These are phyloP conservation scores for Saturnispora silvae DNA, from an alignment of 805 yeast species.

Conservation along the genomic window DNA sequence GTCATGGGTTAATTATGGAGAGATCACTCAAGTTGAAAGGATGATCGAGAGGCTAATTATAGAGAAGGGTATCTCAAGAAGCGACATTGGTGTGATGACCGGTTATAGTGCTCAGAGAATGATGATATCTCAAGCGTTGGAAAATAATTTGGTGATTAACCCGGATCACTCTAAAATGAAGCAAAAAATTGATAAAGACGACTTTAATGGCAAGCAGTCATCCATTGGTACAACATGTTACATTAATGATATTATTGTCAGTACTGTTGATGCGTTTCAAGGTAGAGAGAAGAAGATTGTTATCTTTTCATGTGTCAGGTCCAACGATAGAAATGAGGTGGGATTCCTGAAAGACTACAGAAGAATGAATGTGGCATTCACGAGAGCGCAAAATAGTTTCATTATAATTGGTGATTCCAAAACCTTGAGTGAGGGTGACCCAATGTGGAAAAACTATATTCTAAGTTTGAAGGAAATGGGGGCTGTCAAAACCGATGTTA, in stretches of 20 bases:
- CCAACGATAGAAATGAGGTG: slow-evolving; percentile 41
- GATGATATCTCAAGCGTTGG: slow-evolving; percentile 39
- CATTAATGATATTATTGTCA: slow-evolving; percentile 36
- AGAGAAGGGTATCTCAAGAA: slow-evolving; percentile 39
- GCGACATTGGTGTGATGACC: slow-evolving; percentile 56
- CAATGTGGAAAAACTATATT: slow-evolving; percentile 42
- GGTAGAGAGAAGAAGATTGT: slow-evolving; percentile 83
- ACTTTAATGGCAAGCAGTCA: slow-evolving; percentile 33
- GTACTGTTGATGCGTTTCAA: slow-evolving; percentile 83
- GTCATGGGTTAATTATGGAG: slow-evolving; percentile 48
- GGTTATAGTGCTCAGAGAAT: slow-evolving; percentile 74
- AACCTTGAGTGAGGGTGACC: slow-evolving; percentile 35
- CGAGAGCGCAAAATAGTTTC: slow-evolving; percentile 56
- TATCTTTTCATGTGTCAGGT: slow-evolving; percentile 69
- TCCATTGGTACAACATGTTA: slow-evolving; percentile 33
- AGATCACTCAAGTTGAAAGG: slow-evolving; percentile 37
- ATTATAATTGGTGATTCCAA: slow-evolving; percentile 52
- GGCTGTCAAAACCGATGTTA: slow-evolving; percentile 6
- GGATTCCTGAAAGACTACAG: slow-evolving; percentile 55
- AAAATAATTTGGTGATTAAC: slow-evolving; percentile 43
- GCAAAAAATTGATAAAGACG: slow-evolving; percentile 53
- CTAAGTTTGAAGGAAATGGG: slow-evolving; percentile 27
- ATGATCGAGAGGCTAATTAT: slow-evolving; percentile 39
- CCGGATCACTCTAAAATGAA: slow-evolving; percentile 39
- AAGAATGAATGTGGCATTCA: slow-evolving; percentile 62